Base-by-base conservation (phyloP, 768 basidiomycete genomes). In the Lactarius akahatsu region DNA sequence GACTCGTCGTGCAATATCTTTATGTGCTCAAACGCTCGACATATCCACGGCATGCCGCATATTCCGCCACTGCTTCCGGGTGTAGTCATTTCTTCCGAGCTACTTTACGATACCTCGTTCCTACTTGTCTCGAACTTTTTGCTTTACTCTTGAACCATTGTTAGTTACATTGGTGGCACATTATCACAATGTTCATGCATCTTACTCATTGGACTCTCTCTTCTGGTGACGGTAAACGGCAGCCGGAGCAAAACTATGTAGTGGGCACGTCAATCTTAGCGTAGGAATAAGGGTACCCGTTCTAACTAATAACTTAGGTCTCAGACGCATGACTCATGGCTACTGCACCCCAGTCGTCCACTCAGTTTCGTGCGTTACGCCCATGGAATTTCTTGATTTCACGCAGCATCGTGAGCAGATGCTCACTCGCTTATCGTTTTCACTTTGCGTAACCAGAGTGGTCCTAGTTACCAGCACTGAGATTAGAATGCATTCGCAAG, bases 401-500 rank as follows among this genome's bases (percentile, higher is more conserved):
- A 11, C 38, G 38, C 10, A 40, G 38, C 15, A 38, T 13, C 36
- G 36, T 38, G 36, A 34, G 18, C 28, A 20, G 18, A 28, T 41
- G 15, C 15, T 40, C 38, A 56, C 18, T 47, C 41, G 23, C 23
- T 32, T 30, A 38, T 26, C 30, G 45, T 32, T 43, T 56, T 61
- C 23, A 72, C 52, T 65, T 74, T 76, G 57, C 71, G 68, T 61
- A 77, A 56, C 75, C 74, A 75, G 50, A 74, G 71, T 4, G 76
- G 76, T 20, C 76, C 76, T 77, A 4, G n/a, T 50, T 15, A 26
- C 34, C 20, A 59, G 34, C 58, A 45, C 38, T 56, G n/a, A 41
- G 57, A 16, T 30, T 32, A 23, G 40, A 47, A 57, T 59, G 20
- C 23, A 45, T 18, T 4, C 2, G 34, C 1, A 18, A n/a, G 7